Conservation (phyloP, 495 filamentous ascomycete species). For the Penicillium angulare region DNA sequence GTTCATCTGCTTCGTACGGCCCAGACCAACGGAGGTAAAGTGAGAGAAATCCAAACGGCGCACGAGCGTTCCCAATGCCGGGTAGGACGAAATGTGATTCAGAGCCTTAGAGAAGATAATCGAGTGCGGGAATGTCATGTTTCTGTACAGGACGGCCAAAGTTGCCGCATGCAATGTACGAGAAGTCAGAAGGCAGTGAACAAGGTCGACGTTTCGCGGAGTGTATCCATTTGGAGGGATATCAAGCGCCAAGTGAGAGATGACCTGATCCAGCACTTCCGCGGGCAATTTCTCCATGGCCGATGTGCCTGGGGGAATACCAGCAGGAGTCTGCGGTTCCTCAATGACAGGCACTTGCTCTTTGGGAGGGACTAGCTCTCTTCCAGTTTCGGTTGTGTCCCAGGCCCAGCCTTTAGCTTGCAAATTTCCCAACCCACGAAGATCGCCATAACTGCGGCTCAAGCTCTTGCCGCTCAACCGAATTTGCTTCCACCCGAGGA, state of each 20-base stretch:
- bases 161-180: constrained; percentile 74
- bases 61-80: constrained; percentile 73
- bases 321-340: constrained; percentile 19
- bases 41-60: constrained; percentile 83
- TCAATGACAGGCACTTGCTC: constrained; percentile 25
- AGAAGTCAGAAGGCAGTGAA: constrained; percentile 74
- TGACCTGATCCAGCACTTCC: constrained; percentile 74
- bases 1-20: constrained; percentile 77
- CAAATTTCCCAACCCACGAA: constrained; percentile 52
- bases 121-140: constrained; percentile 86
- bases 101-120: constrained; percentile 85
- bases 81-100: constrained; percentile 64
- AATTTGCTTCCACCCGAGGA: constrained; percentile 72
- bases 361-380: constrained; percentile 24
- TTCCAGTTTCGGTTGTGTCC: constrained; percentile 37
- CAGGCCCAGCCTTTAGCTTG: constrained; percentile 54
- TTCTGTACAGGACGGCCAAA: constrained; percentile 72
- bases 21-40: constrained; percentile 80
- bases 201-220: constrained; percentile 77
- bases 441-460: constrained; percentile 71
- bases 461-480: constrained; percentile 61
- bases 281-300: constrained; percentile 66
- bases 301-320: constrained; percentile 30
- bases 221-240: constrained; percentile 75
- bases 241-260: constrained; percentile 71